Conservation (phyloP, 2,329 filamentous ascomycete species). For the Diaporthe capsici region DNA sequence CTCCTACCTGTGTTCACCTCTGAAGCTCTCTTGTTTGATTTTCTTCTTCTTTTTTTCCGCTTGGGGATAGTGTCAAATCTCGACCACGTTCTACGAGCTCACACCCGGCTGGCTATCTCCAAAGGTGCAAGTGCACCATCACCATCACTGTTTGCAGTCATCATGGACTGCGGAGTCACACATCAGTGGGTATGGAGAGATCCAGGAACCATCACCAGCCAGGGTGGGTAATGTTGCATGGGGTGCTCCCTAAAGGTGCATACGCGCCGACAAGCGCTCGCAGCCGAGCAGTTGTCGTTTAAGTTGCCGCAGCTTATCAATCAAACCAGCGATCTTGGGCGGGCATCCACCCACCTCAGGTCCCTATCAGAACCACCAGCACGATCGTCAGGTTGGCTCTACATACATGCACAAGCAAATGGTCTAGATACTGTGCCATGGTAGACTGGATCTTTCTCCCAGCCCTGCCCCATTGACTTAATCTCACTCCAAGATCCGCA, state of each 20-base stretch:
- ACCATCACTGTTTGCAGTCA: neutral
- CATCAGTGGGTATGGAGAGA: neutral
- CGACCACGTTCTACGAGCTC: neutral
- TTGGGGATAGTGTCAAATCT: neutral
- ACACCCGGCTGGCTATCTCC: neutral
- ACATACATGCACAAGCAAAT: neutral
- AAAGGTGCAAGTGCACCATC: neutral
- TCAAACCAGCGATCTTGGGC: slow-evolving; percentile 5
- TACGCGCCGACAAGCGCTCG: slow-evolving; percentile 33
- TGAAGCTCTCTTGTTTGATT: neutral
- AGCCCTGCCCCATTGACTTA: slow-evolving; percentile 32
- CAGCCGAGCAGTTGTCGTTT: slow-evolving; percentile 14
- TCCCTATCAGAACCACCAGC: too few species aligned
- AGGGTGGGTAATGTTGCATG: slow-evolving; percentile 22
- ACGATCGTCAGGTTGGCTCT: neutral
- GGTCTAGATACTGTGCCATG: slow-evolving; percentile 14
- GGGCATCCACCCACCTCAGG: neutral
- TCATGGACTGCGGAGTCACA: neutral
- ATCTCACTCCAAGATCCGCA: slow-evolving; percentile 12
- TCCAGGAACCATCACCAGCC: slow-evolving; percentile 16
- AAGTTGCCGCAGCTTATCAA: slow-evolving; percentile 29
- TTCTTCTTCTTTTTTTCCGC: too few species aligned
- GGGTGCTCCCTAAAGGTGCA: slow-evolving; percentile 28
- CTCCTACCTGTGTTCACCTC: neutral
- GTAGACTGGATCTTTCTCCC: slow-evolving; percentile 5